phyloP scores from a whole-genome alignment of 1,139 yeast genomes.

The Lodderomyces metapsilosis region DNA sequence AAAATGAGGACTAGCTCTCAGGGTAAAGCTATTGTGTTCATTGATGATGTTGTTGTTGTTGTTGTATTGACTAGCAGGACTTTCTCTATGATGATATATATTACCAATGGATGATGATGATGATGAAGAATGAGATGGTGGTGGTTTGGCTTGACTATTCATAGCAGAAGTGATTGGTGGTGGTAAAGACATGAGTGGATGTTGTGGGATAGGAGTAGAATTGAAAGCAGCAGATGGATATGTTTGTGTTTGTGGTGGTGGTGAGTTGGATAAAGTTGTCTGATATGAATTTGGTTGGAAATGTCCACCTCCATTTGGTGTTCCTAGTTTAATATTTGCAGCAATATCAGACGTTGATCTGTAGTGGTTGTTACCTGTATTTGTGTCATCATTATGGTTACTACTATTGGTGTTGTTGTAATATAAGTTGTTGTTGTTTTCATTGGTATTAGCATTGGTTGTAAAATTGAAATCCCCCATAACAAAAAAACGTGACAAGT shows the following conservation, averaged over 20 bases:
- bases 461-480: background rate
- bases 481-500: background rate
- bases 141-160: conserved; percentile 5
- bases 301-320: background rate
- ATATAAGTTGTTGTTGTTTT: no score
- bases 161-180: conserved; percentile 7
- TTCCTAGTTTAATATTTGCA: background rate
- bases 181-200: conserved; percentile 7
- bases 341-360: background rate
- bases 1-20: conserved; percentile 1
- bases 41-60: conserved; percentile 1
- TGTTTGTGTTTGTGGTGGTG: no score
- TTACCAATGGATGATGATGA: background rate
- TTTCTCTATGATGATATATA: background rate
- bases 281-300: background rate
- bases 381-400: background rate
- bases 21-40: background rate
- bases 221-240: background rate
- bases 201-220: conserved; percentile 3
- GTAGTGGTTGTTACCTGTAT: background rate
- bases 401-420: background rate
- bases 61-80: background rate
- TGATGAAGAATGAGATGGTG: no score
- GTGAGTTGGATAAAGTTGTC: no score
- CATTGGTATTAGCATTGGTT: background rate